Conservation (phyloP, 345 rosid genomes). For the Acer saccharum region DNA sequence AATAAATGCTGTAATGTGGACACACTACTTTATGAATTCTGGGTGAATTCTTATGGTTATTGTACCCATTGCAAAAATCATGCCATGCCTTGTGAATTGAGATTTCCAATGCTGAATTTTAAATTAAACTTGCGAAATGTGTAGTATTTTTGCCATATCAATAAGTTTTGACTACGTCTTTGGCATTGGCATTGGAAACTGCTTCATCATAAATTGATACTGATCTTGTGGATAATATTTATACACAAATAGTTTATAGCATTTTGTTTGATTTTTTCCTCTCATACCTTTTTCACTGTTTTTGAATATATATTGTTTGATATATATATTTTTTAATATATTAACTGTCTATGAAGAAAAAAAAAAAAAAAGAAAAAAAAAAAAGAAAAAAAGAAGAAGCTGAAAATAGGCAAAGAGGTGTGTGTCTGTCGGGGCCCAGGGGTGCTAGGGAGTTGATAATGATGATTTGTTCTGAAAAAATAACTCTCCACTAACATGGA, state of each 20-base stretch:
- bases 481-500: neutral
- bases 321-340: neutral
- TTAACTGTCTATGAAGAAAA: neutral
- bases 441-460: neutral
- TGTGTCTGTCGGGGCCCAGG: neutral
- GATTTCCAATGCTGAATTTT: neutral
- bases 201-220: neutral
- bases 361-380: too few species aligned
- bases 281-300: neutral
- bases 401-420: neutral
- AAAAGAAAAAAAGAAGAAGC: too few species aligned
- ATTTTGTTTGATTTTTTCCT: neutral
- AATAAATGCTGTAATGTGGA: neutral
- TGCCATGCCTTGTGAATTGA: neutral
- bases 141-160: neutral
- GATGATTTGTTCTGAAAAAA: neutral
- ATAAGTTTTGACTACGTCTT: neutral
- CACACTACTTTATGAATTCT: neutral
- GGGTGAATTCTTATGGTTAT: constrained; percentile 13
- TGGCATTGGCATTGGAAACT: neutral
- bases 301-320: too few species aligned
- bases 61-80: constrained; percentile 9
- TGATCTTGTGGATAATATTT: neutral
- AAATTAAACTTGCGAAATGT: neutral
- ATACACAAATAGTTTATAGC: neutral